phyloP scores from a whole-genome alignment of 805 yeast genomes.

The Saccharomyces kudriavzevii region DNA sequence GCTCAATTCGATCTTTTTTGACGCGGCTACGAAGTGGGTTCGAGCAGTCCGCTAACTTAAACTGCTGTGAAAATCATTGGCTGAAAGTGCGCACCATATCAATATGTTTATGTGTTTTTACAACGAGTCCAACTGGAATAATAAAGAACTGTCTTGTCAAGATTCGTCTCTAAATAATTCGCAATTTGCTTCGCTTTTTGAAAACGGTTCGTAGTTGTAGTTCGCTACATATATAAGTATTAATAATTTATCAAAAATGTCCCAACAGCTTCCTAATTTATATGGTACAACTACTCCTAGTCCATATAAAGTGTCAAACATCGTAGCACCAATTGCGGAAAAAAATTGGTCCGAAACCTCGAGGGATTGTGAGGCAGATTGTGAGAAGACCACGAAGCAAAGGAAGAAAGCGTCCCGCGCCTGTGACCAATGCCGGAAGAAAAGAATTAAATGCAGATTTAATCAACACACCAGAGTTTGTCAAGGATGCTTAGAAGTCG shows the following conservation, averaged over 20 bases:
- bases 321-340: not conserved
- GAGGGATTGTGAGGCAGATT: not conserved
- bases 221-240: not conserved
- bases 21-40: not conserved
- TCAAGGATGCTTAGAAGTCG: not conserved
- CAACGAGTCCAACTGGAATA: not conserved
- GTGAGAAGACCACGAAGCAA: not conserved
- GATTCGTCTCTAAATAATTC: not conserved
- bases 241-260: not conserved
- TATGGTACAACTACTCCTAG: not conserved
- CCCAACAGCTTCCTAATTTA: not conserved
- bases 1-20: not conserved
- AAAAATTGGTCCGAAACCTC: not conserved
- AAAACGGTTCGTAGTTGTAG: not conserved
- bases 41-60: not conserved
- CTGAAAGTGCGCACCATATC: not conserved
- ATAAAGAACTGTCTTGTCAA: not conserved
- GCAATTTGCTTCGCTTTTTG: not conserved
- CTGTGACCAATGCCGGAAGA: not conserved
- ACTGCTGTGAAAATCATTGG: not conserved
- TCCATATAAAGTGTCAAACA: not conserved
- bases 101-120: not conserved
- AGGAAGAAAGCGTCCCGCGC: not conserved
- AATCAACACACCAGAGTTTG: not conserved
- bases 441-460: not conserved